Evolutionary conservation across 2,329 filamentous ascomycete species (phyloP).

Genomic region (Hirsutella rhossiliensis): DNA sequence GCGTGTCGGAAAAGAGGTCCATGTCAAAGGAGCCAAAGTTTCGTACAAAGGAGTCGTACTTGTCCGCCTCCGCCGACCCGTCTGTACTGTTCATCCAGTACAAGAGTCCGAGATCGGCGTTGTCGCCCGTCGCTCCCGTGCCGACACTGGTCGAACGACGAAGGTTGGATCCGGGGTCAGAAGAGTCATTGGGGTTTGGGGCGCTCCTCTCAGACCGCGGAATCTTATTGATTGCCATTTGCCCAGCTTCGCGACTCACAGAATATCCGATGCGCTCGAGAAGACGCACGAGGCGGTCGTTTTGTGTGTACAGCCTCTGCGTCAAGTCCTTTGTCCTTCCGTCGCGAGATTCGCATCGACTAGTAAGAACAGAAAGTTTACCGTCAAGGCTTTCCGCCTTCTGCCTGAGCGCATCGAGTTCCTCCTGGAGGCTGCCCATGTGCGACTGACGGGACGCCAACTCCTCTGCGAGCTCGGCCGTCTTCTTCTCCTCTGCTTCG

Average conservation of each 20-base stretch:
- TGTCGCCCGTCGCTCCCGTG: conserved; percentile 44
- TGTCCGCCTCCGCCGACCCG: conserved; percentile 53
- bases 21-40: conserved; percentile 70
- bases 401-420: conserved; percentile 56
- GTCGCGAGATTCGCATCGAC: conserved; percentile 57
- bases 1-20: conserved; percentile 70
- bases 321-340: conserved; percentile 71
- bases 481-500: conserved; percentile 62
- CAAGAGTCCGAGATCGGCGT: conserved; percentile 58
- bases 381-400: conserved; percentile 44
- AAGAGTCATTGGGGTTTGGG: conserved; percentile 45
- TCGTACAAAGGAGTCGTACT: conserved; percentile 63
- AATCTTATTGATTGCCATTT: conserved; percentile 64
- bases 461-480: conserved; percentile 54
- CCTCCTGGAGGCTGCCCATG: conserved; percentile 63
- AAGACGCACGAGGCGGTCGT: conserved; percentile 70
- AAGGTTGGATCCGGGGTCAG: conserved; percentile 40
- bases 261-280: conserved; percentile 81
- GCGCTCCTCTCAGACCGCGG: conserved; percentile 44
- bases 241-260: conserved; percentile 59
- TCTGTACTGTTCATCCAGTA: conserved; percentile 71
- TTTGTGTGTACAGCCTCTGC: conserved; percentile 69
- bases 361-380: conserved; percentile 36
- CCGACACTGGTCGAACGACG: conserved; percentile 40
- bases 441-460: conserved; percentile 67